A percentile compares a stretch with the other conserved stretches of the same genome.
Evolutionary conservation across 2,329 filamentous ascomycete species (phyloP).

Genomic region (Leptographium flavum): DNA sequence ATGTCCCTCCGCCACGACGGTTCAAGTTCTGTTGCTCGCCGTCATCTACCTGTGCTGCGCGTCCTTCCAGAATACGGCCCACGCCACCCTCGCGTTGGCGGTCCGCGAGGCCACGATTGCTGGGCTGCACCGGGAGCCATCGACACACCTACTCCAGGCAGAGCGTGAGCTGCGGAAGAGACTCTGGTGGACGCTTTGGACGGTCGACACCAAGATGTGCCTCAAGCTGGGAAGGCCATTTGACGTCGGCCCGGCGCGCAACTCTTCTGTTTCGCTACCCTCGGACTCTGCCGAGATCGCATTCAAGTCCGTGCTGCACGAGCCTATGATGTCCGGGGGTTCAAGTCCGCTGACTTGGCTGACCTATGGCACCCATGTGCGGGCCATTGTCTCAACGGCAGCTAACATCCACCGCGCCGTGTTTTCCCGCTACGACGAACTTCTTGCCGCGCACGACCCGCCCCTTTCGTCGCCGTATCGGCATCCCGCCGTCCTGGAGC

Average conservation of each 20-base stretch:
- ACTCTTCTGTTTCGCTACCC: slow-evolving; percentile 8
- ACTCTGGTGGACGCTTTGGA: slow-evolving; percentile 37
- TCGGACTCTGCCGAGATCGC: slow-evolving; percentile 12
- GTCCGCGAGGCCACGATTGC: slow-evolving; percentile 30
- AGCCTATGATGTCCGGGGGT: slow-evolving; percentile 13
- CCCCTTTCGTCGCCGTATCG: neutral
- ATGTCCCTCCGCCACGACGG: slow-evolving; percentile 28
- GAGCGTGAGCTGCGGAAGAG: slow-evolving; percentile 31
- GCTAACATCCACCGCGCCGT: slow-evolving; percentile 16
- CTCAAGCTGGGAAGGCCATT: slow-evolving; percentile 33
- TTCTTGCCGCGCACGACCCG: neutral
- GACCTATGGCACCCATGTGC: slow-evolving; percentile 20
- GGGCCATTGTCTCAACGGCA: slow-evolving; percentile 20
- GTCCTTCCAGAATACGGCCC: slow-evolving; percentile 32
- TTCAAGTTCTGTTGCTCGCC: slow-evolving; percentile 32
- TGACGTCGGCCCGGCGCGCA: slow-evolving; percentile 13
- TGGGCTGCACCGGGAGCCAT: slow-evolving; percentile 32
- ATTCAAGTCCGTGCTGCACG: neutral
- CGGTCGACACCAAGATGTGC: slow-evolving; percentile 30
- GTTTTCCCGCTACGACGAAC: neutral
- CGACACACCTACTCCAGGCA: slow-evolving; percentile 15
- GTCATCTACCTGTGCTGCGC: slow-evolving; percentile 31
- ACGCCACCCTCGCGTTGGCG: slow-evolving; percentile 24
- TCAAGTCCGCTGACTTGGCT: slow-evolving; percentile 24
- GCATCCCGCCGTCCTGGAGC: slow-evolving; percentile 1